These are phyloP conservation scores for Eucalyptus regnans DNA, from an alignment of 345 rosid genomes.

Conservation along the genomic window DNA sequence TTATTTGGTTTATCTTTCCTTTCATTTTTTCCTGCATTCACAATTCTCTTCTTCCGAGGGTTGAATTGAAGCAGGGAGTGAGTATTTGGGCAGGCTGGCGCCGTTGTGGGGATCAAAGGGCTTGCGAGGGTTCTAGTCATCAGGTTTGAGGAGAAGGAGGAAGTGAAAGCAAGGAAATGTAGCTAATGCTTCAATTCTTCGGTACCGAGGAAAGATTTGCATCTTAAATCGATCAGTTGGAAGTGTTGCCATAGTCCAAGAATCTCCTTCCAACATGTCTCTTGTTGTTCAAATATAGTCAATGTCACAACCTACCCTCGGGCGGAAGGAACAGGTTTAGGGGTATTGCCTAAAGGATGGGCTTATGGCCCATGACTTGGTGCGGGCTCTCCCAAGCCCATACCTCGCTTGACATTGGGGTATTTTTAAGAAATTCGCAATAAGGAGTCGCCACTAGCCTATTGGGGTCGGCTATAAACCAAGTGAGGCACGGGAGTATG, in stretches of 20 bases:
- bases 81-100: neutral
- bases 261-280: neutral
- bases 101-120: accelerated
- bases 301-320: too few species aligned
- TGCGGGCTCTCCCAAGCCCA: too few species aligned
- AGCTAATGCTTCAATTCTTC: neutral
- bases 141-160: neutral
- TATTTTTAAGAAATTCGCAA: too few species aligned
- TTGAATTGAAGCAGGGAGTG: neutral
- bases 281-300: neutral
- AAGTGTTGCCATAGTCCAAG: neutral
- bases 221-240: neutral
- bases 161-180: neutral
- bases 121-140: neutral
- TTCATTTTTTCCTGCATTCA: neutral
- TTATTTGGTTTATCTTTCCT: neutral
- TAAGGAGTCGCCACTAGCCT: too few species aligned
- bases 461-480: too few species aligned
- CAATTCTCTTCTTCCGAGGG: neutral
- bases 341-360: too few species aligned
- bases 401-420: too few species aligned
- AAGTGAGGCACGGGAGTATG: too few species aligned
- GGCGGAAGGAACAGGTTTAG: too few species aligned
- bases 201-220: neutral
- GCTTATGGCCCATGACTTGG: too few species aligned